These are phyloP conservation scores for Cymbidium sinense DNA, from an alignment of 106 monocot genomes.

Conservation along the genomic window DNA sequence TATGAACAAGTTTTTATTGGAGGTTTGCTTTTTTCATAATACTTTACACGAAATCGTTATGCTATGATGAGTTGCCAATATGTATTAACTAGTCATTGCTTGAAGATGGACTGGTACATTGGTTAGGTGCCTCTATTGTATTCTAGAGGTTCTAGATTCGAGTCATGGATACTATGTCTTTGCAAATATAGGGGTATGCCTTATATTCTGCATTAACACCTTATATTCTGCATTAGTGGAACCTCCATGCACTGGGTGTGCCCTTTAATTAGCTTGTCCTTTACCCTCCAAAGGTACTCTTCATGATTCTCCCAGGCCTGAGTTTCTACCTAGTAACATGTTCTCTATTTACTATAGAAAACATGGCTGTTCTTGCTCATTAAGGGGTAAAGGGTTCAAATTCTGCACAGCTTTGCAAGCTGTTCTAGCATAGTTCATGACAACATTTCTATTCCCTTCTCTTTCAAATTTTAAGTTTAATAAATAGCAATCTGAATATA, in stretches of 20 bases:
- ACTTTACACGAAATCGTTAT: neutral
- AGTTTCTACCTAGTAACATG: neutral
- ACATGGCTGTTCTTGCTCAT: neutral
- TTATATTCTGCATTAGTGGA: neutral
- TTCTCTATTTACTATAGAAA: neutral
- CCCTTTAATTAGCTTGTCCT: neutral
- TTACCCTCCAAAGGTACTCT: neutral
- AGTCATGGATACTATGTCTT: neutral
- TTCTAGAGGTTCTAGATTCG: neutral
- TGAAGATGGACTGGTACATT: neutral
- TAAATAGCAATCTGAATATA: neutral
- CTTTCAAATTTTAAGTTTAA: neutral
- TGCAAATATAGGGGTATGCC: neutral
- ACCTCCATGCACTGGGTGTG: neutral
- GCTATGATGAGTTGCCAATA: neutral
- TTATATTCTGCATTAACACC: neutral
- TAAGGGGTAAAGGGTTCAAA: neutral
- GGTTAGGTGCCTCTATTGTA: neutral
- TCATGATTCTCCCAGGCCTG: neutral
- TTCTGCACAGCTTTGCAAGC: neutral
- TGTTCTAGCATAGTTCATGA: neutral
- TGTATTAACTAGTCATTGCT: neutral
- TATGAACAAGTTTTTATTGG: constrained; percentile 83
- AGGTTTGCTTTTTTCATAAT: constrained; percentile 37
- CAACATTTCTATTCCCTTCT: neutral